Conservation (phyloP, 345 rosid genomes). For the Eucalyptus caleyi region DNA sequence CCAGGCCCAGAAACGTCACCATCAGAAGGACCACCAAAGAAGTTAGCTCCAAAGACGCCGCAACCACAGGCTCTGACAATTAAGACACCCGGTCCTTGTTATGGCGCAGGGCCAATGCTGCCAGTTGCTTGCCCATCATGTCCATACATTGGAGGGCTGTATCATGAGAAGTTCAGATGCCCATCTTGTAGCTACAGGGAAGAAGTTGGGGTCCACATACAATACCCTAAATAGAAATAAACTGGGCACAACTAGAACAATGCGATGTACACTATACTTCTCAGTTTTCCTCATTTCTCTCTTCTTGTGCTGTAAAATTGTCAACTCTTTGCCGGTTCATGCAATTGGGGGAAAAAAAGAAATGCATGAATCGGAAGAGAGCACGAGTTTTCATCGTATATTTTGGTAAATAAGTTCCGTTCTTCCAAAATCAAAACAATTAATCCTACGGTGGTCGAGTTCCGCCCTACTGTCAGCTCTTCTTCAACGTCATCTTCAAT, state of each 20-base stretch:
- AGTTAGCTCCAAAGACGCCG: not conserved
- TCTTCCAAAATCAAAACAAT: not conserved
- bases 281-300: not conserved
- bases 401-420: not conserved
- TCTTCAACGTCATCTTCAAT: not conserved
- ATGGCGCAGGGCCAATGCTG: not conserved
- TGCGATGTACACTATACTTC: not conserved
- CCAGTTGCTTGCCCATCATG: not conserved
- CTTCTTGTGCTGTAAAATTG: not conserved
- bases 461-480: not conserved
- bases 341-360: not conserved
- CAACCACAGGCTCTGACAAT: not conserved
- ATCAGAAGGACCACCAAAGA: not conserved
- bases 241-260: not conserved
- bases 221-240: not conserved
- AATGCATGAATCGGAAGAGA: not conserved
- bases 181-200: not conserved
- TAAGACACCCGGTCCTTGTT: not conserved
- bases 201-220: not conserved
- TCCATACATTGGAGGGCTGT: not conserved
- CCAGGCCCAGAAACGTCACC: not conserved
- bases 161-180: not conserved
- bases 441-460: not conserved
- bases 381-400: not conserved
- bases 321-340: not conserved